Percentiles rank a stretch among this genome's conserved stretches.
Conservation (phyloP, 208 protist genomes). For the Leptomonas pyrrhocoris region DNA sequence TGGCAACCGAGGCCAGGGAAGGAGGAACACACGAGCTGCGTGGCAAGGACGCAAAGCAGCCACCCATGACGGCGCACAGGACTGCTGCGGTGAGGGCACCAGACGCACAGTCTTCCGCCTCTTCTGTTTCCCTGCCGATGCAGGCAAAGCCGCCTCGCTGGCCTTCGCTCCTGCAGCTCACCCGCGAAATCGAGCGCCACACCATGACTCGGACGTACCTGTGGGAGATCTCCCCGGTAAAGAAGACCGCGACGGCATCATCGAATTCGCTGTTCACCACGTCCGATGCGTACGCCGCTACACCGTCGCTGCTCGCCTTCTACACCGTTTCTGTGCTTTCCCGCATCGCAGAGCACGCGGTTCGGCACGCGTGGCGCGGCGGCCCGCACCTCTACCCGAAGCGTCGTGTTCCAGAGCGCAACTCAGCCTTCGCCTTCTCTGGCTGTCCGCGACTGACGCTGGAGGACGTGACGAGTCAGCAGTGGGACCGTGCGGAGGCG, state of each 20-base stretch:
- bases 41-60: neutral
- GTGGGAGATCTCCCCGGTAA: slow-evolving; percentile 1
- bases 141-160: neutral
- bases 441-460: neutral
- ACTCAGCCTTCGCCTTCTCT: neutral
- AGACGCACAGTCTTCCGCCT: neutral
- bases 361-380: slow-evolving; percentile 20
- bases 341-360: slow-evolving; percentile 10
- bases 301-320: neutral
- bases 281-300: neutral
- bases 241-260: neutral
- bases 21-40: neutral
- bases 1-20: neutral
- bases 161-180: slow-evolving; percentile 8
- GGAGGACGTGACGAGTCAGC: slow-evolving; percentile 11
- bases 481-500: slow-evolving; percentile 25
- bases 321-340: slow-evolving; percentile 1
- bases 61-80: neutral
- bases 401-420: neutral
- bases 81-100: neutral
- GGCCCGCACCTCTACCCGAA: slow-evolving; percentile 12
- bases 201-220: slow-evolving; percentile 1
- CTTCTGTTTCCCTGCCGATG: neutral
- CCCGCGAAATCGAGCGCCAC: slow-evolving; percentile 3
- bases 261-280: neutral